Base-by-base conservation (phyloP, 306 rosid species). In the Trifolium repens region DNA sequence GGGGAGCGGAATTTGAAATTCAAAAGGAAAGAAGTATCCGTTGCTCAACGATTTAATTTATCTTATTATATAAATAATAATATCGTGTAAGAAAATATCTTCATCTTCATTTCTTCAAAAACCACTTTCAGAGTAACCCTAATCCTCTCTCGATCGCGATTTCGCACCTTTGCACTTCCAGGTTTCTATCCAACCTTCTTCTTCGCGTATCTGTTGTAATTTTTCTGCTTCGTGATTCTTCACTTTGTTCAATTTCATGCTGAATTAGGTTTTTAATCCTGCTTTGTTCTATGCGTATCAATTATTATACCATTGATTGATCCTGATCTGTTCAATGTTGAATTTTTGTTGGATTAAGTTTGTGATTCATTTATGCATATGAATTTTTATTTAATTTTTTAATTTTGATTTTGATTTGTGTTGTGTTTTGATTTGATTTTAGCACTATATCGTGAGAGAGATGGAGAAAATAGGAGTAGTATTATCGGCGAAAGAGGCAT, bases 401-500 rank as follows among this genome's bases (percentile, higher is more conserved):
- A 30, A 30, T 30, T 30, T 30, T 30, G 34, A 4, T 30, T 30
- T 30, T 30, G 34, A 30, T 30, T 30, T 30, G 34, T 27, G 2
- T 27, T 27, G 2, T 30, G 34, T 9, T 8, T 39, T 53, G 9
- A 1, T 16, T 16, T 17, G 0, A 53, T 17, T 53, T 17, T 16
- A 15, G 55, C 0, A 15, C 22, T 52, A 8, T 4, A 9, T 54
- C 27, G 62, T 46, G 30, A 19, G 4, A 70, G 30, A 19, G 4
- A 70, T 61, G 75, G 79, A 82, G 80, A 76, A 76, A 39, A 83
- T 73, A 80, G 76, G 54, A 32, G 86, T 75, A 78, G 91, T 88
- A 19, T 73, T 78, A 16, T 90, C 97, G 52, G 96, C 93, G 4
- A 94, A 87, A 87, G 98, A 94, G 8, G 96, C 93, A 0, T 90